Evolutionary conservation across 2,329 filamentous ascomycete genomes (phyloP), one percentile per base, ranked within the genome.

Genomic region (Alternaria postmessia): DNA sequence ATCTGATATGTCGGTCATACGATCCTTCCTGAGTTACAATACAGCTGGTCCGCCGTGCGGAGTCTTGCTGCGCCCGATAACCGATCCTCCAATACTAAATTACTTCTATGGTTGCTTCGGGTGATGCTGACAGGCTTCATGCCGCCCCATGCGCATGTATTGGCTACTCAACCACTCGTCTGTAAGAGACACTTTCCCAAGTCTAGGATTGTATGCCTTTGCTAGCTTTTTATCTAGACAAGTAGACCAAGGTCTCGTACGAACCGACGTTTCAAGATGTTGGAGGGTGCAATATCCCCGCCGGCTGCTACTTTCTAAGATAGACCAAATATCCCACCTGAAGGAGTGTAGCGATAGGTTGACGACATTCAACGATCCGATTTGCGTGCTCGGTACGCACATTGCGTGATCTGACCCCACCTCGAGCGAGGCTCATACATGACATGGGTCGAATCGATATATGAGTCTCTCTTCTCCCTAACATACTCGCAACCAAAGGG

Each of bases 401-500:
- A 39, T 39, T 39, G 38, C 38, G 38, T 39, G 38, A 39, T 39
- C 38, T 39, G n/a, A 39, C 38, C 38, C 38, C n/a, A 39, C 38
- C 38, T 39, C n/a, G 38, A 20, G 38, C n/a, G n/a, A 39, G 9
- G 3, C 7, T 7, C n/a, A 20, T 20, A 18, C 18, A 20, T 39
- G 38, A 11, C 38, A 39, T 20, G 38, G n/a, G 38, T 39, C 18
- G 7, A n/a, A 39, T 39, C 7, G 38, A 20, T 39, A 39, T 20
- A 20, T 39, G 38, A 39, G 5, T 4, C 38, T 39, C 20, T 1
- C n/a, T 20, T 20, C 38, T 4, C n/a, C n/a, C 11, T 36, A 16
- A 16, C 6, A 16, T 0, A 36, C 12, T 36, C 14, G 32, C 32
- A 14, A 36, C 2, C 12, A 16, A 36, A 36, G 12, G 1, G 14